Evolutionary conservation across 805 yeast species (phyloP).

Genomic region (Cephaloascus albidus): DNA sequence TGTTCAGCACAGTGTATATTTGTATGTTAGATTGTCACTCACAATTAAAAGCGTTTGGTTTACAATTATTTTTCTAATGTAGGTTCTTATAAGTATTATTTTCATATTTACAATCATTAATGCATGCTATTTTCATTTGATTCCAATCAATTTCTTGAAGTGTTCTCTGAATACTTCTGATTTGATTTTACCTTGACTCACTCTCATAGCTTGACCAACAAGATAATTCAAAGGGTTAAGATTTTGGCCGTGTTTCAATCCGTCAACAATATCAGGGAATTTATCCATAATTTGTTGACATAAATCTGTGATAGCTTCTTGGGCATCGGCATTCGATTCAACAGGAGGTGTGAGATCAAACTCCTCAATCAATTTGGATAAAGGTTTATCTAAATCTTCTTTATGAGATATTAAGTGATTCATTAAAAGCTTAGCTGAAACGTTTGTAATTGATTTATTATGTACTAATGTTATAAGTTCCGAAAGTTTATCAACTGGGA

Average conservation of each 20-base stretch:
- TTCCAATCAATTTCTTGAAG: conserved; percentile 11
- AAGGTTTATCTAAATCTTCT: conserved; percentile 17
- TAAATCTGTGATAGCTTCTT: conserved; percentile 22
- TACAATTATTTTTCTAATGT: too few relatives aligned
- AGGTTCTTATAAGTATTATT: too few relatives aligned
- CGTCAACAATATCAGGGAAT: conserved; percentile 46
- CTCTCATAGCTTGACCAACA: conserved; percentile 79
- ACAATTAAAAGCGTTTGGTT: too few relatives aligned
- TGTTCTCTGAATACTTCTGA: conserved; percentile 18
- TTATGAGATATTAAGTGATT: conserved; percentile 48
- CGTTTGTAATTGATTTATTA: conserved; percentile 38
- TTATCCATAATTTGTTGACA: conserved; percentile 36
- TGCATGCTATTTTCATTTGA: too few relatives aligned
- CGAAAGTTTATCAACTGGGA: conserved; percentile 35
- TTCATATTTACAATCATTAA: too few relatives aligned
- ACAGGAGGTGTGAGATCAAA: conserved; percentile 34
- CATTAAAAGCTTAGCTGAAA: conserved; percentile 60
- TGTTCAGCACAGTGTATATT: too few relatives aligned
- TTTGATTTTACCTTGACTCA: conserved; percentile 54
- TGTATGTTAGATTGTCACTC: too few relatives aligned
- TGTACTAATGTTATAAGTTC: conserved; percentile 47
- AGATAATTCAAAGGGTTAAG: conserved; percentile 61
- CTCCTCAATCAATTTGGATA: conserved; percentile 41
- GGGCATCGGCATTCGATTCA: conserved; percentile 20
- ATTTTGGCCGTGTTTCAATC: conserved; percentile 48